Base-by-base conservation (phyloP, 441 rosid species). In the Breynia disticha region DNA sequence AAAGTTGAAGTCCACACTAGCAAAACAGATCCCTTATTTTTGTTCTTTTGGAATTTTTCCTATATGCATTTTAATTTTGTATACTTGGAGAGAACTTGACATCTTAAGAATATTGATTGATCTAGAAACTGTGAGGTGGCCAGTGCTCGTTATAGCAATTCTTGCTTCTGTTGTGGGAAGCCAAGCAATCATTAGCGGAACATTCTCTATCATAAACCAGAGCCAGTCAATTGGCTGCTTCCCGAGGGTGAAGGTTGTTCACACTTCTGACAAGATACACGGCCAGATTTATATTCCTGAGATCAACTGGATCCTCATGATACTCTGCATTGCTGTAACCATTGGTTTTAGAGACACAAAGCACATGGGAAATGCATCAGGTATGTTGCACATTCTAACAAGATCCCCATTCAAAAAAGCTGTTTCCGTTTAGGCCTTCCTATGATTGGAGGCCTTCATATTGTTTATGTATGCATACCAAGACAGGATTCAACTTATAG, bases 81-180 rank as follows among this genome's bases (percentile, higher is more conserved):
- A 11, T 14, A 19, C 18, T 55, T 20, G 22, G 19, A 52, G 19
- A 49, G 42, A 19, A 39, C 49, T 38, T 58, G 24, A 68, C 38
- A 22, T 55, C 51, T 41, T 41, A 41, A 20, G 42, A 28, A 11
- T n/a, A n/a, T 15, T 65, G 69, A 61, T 67, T 50, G 52, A 55
- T 63, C 55, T 78, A 93, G 99, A 71, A 58, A 71, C 66, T 61
- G 76, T 93, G 50, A 79, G 86, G 65, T 74, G 83, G 80, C 99
- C 99, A 4, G 94, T 94, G 60, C 84, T 94, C n/a, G 16, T 76
- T 50, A 43, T 94, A 22, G 99, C 99, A 0, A 89, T 89, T 68
- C 94, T 89, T 48, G 97, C 99, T 56, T 83, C 99, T 46, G 93
- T 94, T 41, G 99, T 94, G 50, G 99, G 96, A 73, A 89, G 99